Evolutionary conservation across 768 basidiomycete genomes (phyloP), one percentile per base, ranked within the genome.

Genomic region (Boletus rubroflammeus): DNA sequence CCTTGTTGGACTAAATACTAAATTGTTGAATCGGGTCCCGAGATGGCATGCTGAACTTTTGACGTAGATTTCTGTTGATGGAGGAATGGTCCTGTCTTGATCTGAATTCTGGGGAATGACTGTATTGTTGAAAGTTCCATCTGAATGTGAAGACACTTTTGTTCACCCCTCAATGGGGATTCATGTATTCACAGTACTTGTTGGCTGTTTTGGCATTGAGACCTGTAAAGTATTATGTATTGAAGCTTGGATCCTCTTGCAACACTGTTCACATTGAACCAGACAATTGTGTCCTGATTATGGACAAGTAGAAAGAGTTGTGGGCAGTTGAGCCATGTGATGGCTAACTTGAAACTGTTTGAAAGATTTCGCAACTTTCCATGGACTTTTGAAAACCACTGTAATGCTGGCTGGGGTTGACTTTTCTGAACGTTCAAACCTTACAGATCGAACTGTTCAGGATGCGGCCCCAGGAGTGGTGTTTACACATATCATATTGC

Each of bases 31-130:
- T 10, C 3, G 19, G 14, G 13, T 10, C 38, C 6, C 13, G 9
- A 10, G 3, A 15, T 45, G 15, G 19, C 23, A 17, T 28, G 23
- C 34, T 48, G 17, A 36, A 36, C n/a, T 11, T n/a, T 11, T n/a
- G 47, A 48, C 17, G 25, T 19, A 59, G 58, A 49, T 59, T 7
- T 6, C 51, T 1, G 31, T 59, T 6, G 51, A 59, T 15, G 58
- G 58, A 32, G 58, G 58, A 6, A 8, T 36, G 1, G 0, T 7
- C 23, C 5, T 39, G 25, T 52, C 50, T 25, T 58, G 50, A 57
- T 13, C 6, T 35, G 23, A 13, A 11, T 23, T 28, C 6, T 32
- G 10, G 14, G 32, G 32, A 6, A 46, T 32, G 15, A 10, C 15
- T 34, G 15, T 31, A 15, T 28, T 31, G 8, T 45, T 21, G 44